A percentile compares a stretch with the other conserved stretches of the same genome.
These are phyloP conservation scores for Tulasnella sp. DNA, from an alignment of 768 basidiomycete species.

Conservation along the genomic window DNA sequence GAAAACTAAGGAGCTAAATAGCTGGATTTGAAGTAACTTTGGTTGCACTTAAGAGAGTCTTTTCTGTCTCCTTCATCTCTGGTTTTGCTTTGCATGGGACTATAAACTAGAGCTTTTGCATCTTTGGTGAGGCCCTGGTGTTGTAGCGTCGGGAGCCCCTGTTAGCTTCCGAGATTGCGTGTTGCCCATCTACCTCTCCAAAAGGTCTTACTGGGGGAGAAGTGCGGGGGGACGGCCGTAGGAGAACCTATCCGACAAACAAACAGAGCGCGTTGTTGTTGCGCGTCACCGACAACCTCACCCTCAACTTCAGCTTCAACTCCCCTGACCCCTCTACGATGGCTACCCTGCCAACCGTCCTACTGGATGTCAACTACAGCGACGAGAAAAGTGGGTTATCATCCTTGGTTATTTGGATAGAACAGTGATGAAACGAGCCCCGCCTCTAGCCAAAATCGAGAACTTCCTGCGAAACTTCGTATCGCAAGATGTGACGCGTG, in stretches of 20 bases:
- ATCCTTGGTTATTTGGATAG: background rate
- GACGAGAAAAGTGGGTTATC: slow-evolving; percentile 60
- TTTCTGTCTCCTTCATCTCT: background rate
- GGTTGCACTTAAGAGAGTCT: background rate
- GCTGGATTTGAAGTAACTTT: background rate
- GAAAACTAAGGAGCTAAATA: background rate
- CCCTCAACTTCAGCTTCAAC: background rate
- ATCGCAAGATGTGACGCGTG: slow-evolving; percentile 57
- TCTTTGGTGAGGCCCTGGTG: no score
- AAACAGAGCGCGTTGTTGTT: background rate
- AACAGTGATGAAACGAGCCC: background rate
- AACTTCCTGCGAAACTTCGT: slow-evolving; percentile 69
- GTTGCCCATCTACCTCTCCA: no score
- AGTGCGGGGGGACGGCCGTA: no score
- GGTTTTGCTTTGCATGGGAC: no score
- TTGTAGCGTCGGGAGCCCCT: no score
- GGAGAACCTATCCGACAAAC: background rate
- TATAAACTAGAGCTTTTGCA: no score
- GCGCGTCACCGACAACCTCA: background rate
- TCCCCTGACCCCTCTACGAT: background rate
- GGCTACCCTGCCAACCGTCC: slow-evolving; percentile 31
- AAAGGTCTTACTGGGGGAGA: no score
- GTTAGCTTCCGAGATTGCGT: no score
- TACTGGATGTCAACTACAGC: slow-evolving; percentile 59
- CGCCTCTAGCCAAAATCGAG: slow-evolving; percentile 56